Evolutionary conservation across 2,329 filamentous ascomycete species (phyloP).

Genomic region (Cucurbitaria berberidis): DNA sequence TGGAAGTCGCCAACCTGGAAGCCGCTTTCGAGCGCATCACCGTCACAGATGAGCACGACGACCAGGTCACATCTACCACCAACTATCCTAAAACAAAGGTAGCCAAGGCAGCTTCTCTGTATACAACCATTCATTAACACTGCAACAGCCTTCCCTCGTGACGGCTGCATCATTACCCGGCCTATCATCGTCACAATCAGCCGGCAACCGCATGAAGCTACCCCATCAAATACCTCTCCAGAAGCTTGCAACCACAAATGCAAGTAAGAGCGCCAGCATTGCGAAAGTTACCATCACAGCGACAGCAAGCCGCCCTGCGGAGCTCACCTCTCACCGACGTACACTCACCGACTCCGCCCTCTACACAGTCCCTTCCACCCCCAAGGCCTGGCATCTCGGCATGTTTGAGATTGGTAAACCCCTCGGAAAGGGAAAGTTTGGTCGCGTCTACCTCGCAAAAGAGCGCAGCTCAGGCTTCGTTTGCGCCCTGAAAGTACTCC

Average conservation of each 20-base stretch:
- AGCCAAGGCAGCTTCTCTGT: conserved; percentile 25
- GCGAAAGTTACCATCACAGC: conserved; percentile 69
- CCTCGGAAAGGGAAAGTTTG: conserved; percentile 86
- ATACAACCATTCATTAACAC: conserved; percentile 25
- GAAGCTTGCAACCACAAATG: conserved; percentile 83
- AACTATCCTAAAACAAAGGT: conserved; percentile 81
- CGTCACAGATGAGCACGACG: conserved; percentile 84
- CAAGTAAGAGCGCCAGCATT: conserved; percentile 57
- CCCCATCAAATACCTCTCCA: conserved; percentile 76
- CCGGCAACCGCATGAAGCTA: conserved; percentile 70
- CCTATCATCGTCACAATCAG: conserved; percentile 51
- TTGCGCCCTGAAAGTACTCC: conserved; percentile 83
- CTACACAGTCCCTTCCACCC: conserved; percentile 44
- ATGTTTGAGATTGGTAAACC: conserved; percentile 94
- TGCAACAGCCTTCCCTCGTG: conserved; percentile 53
- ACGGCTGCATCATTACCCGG: conserved; percentile 56
- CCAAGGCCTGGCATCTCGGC: conserved; percentile 76
- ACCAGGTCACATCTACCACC: conserved; percentile 60
- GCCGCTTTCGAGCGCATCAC: conserved; percentile 87
- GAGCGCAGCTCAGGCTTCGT: conserved; percentile 81
- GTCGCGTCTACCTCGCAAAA: conserved; percentile 82
- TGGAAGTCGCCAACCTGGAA: conserved; percentile 82
- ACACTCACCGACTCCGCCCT: conserved; percentile 57
- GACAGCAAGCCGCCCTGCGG: conserved; percentile 57
- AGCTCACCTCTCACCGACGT: conserved; percentile 48